Percentiles rank a stretch among this genome's conserved stretches.
Conservation (phyloP, 176 grass and related monocot genomes). For the Bromus sterilis region DNA sequence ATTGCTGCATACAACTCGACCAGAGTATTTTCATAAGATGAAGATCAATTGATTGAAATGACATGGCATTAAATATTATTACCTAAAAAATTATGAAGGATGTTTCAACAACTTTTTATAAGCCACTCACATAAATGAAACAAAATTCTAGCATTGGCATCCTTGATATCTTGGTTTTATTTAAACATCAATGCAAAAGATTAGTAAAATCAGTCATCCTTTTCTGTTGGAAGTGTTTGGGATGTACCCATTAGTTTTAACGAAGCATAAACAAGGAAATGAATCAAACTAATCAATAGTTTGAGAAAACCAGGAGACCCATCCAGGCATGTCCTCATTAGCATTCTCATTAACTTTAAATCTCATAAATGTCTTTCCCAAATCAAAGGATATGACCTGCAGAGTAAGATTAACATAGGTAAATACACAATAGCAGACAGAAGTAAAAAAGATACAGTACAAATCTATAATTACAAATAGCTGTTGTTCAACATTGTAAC, state of each 20-base stretch:
- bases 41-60: background rate
- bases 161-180: background rate
- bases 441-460: background rate
- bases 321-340: background rate
- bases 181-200: background rate
- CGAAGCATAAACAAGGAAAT: background rate
- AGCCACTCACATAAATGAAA: background rate
- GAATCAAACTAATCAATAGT: background rate
- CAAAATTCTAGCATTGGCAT: background rate
- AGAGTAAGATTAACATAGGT: background rate
- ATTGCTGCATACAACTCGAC: background rate
- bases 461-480: background rate
- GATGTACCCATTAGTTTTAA: background rate
- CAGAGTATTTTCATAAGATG: background rate
- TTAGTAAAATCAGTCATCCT: background rate
- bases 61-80: background rate
- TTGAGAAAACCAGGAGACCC: background rate
- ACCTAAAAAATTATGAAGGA: background rate
- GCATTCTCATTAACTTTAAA: background rate
- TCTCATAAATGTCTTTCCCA: background rate
- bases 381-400: constrained; percentile 15
- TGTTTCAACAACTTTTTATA: background rate
- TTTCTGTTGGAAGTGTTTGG: background rate
- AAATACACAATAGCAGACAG: background rate
- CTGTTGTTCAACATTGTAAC: background rate